Conservation (phyloP, 2,329 filamentous ascomycete genomes). For the Colletotrichum endophyticum region DNA sequence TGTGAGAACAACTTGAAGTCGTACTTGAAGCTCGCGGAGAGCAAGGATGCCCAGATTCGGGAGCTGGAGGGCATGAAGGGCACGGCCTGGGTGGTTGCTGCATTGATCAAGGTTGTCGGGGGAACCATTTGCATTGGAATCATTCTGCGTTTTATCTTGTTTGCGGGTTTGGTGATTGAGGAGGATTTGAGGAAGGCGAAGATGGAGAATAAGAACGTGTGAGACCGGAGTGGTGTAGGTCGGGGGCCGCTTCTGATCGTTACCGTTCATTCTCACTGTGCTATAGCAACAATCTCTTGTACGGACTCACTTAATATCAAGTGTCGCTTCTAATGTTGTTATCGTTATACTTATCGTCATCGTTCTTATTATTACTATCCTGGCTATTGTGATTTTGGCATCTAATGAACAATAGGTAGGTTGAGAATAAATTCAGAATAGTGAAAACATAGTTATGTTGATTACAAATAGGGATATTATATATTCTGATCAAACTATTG, state of each 20-base stretch:
- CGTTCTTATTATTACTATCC: no score
- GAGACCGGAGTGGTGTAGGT: neutral
- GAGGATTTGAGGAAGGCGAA: neutral
- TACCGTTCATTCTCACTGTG: neutral
- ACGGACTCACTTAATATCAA: no score
- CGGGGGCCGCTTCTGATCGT: fast-evolving
- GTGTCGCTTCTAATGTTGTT: no score
- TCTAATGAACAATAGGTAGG: no score
- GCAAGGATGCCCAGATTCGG: neutral
- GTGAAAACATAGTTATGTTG: no score
- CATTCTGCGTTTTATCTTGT: neutral
- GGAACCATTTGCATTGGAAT: neutral
- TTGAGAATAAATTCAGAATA: no score
- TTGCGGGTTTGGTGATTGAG: neutral
- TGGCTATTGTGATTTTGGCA: no score
- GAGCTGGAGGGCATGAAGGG: neutral
- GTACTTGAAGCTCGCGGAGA: neutral
- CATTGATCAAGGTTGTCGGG: neutral
- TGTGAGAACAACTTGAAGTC: neutral
- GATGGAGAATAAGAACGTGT: neutral
- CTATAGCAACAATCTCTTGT: neutral
- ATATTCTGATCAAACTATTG: no score
- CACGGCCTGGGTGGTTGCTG: neutral
- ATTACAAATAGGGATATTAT: no score
- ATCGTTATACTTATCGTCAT: no score